These are phyloP conservation scores for Phytophthora kernoviae DNA, from an alignment of 352 stramenopile species.

Conservation along the genomic window DNA sequence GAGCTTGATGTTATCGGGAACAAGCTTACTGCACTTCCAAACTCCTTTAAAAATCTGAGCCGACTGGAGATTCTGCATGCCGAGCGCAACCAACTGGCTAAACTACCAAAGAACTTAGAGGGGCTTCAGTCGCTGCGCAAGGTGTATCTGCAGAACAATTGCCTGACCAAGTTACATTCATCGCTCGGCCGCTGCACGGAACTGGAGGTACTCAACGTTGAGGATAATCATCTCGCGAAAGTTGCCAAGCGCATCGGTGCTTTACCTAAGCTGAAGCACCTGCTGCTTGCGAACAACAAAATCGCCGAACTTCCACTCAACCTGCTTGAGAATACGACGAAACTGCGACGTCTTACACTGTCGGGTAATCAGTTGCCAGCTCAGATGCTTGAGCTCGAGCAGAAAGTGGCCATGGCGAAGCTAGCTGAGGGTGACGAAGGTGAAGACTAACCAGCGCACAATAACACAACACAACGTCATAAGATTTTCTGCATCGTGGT, in stretches of 20 bases:
- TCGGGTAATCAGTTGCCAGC: slow-evolving; percentile 70
- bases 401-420: slow-evolving; percentile 60
- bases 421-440: slow-evolving; percentile 62
- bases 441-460: slow-evolving; percentile 17
- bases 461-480: slow-evolving; percentile 8
- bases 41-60: slow-evolving; percentile 65
- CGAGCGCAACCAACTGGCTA: slow-evolving; percentile 73
- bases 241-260: slow-evolving; percentile 86
- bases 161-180: slow-evolving; percentile 76
- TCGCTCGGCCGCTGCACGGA: slow-evolving; percentile 76
- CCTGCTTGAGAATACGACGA: slow-evolving; percentile 65
- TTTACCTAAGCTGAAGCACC: slow-evolving; percentile 76
- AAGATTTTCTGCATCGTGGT: slow-evolving; percentile 24
- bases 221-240: slow-evolving; percentile 84
- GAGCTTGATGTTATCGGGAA: slow-evolving; percentile 84
- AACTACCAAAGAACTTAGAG: slow-evolving; percentile 81
- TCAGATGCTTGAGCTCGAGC: slow-evolving; percentile 66
- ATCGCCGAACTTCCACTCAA: slow-evolving; percentile 85
- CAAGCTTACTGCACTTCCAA: slow-evolving; percentile 61
- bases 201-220: slow-evolving; percentile 85
- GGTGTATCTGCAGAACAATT: slow-evolving; percentile 87
- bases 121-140: slow-evolving; percentile 70
- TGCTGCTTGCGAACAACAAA: slow-evolving; percentile 86
- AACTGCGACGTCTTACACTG: slow-evolving; percentile 81
- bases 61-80: slow-evolving; percentile 85